A percentile compares a stretch with the other conserved stretches of the same genome.
These are phyloP conservation scores for Euryodendron excelsum DNA, from an alignment of 148 eudicot species.

Conservation along the genomic window DNA sequence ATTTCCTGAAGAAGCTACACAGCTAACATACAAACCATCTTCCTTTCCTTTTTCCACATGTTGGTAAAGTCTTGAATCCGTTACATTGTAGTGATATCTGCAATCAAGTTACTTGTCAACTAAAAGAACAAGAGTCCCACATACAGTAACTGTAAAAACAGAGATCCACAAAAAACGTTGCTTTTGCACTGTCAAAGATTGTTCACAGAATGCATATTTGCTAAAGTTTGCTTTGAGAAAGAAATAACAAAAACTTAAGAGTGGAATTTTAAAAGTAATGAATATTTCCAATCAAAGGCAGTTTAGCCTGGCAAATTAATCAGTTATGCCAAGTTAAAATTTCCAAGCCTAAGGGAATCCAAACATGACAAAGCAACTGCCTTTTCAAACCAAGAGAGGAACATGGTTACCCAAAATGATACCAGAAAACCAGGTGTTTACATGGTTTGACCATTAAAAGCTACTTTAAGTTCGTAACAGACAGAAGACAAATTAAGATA, in stretches of 20 bases:
- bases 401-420: background rate
- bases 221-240: background rate
- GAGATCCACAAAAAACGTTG: background rate
- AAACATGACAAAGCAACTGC: background rate
- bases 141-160: background rate
- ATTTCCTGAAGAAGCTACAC: conserved; percentile 40
- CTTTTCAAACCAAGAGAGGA: background rate
- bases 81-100: conserved; percentile 55
- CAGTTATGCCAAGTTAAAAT: background rate
- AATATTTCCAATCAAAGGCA: background rate
- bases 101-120: background rate
- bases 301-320: background rate
- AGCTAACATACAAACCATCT: conserved; percentile 47
- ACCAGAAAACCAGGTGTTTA: background rate
- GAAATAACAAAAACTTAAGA: background rate
- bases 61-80: conserved; percentile 38
- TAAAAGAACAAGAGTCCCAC: background rate
- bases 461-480: background rate
- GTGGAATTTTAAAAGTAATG: background rate
- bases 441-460: background rate
- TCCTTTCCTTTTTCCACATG: conserved; percentile 45
- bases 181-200: background rate
- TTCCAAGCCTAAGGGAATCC: background rate
- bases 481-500: background rate
- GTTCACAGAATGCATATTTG: too few species aligned